Evolutionary conservation across 352 stramenopile species (phyloP), one percentile per base, ranked within the genome.

Genomic region (Thalassiosira mediterranea): DNA sequence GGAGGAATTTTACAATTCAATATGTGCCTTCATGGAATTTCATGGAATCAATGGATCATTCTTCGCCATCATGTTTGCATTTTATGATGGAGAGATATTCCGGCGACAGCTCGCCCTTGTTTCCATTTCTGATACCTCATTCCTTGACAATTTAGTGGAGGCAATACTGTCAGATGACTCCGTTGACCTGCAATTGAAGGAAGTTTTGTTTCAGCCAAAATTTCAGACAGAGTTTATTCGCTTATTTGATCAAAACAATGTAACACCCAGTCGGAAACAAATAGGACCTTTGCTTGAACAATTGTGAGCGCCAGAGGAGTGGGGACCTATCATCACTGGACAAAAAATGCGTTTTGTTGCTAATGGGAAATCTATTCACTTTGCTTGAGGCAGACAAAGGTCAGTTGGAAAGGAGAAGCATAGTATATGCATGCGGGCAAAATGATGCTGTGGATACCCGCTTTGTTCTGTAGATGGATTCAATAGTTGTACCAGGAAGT

Each of bases 1-100:
- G 37, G 53, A 76, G 4, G 51, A 31, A 13, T 79, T 83, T 38
- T 25, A 29, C 15, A 21, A 25, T 2, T 34, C 54, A 57, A 76
- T 58, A 21, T 23, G 58, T 34, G 34, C 34, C 25, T 83, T 83
- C 29, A 76, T 83, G 68, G 4, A 44, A 28, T 56, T 49, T 21
- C 46, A 71, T 58, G 8, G 75, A 47, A 68, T 83, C 32, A n/a
- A n/a, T n/a, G n/a, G n/a, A n/a, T 59, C 38, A 21, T 72, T 83
- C 37, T 57, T 83, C n/a, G 57, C 54, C 4, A 79, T 83, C 19
- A 83, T 83, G 69, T 79, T 83, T 64, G 69, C 70, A 4, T 83
- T 72, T 51, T 79, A 79, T 51, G 61, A 79, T 44, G 58, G 47
- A 23, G 37, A 23, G 29, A 25, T 28, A 49, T 72, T 83, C 32